Evolutionary conservation across 2,329 filamentous ascomycete species (phyloP).

Genomic region (Aspergillus sp.): DNA sequence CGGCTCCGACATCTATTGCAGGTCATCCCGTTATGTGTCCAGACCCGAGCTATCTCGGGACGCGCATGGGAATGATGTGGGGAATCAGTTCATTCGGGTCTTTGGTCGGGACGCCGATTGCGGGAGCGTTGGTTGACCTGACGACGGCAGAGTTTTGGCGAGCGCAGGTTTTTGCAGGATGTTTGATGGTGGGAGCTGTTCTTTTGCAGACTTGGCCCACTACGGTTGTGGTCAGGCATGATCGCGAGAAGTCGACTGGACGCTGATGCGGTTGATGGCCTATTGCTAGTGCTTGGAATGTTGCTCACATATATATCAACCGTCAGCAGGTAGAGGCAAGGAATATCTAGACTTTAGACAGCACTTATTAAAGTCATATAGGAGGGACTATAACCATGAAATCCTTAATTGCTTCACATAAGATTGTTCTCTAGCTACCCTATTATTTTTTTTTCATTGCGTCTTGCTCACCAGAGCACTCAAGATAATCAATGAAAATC

Average conservation of each 20-base stretch:
- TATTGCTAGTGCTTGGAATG: background rate
- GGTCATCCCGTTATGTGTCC: slow-evolving; percentile 30
- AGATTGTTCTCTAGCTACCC: too few species aligned
- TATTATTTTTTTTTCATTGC: too few species aligned
- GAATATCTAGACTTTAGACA: too few species aligned
- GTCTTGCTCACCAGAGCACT: too few species aligned
- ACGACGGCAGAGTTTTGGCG: slow-evolving; percentile 24
- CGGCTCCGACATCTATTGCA: slow-evolving; percentile 30
- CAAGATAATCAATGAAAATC: too few species aligned
- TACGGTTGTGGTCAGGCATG: slow-evolving; percentile 22
- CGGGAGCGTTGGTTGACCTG: slow-evolving; percentile 31
- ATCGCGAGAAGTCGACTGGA: slow-evolving; percentile 4
- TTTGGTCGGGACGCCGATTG: slow-evolving; percentile 32
- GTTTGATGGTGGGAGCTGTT: slow-evolving; percentile 31
- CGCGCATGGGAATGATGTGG: slow-evolving; percentile 37
- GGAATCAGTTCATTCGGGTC: slow-evolving; percentile 33
- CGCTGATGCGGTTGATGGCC: background rate
- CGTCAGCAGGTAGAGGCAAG: background rate
- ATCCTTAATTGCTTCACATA: too few species aligned
- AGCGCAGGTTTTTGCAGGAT: slow-evolving; percentile 34
- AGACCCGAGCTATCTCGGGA: slow-evolving; percentile 27
- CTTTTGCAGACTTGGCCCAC: slow-evolving; percentile 29
- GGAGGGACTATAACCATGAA: too few species aligned
- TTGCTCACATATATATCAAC: background rate
- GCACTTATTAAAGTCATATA: too few species aligned